Conservation (phyloP, 164 flowering plant species). For the Umbilicus rupestris region DNA sequence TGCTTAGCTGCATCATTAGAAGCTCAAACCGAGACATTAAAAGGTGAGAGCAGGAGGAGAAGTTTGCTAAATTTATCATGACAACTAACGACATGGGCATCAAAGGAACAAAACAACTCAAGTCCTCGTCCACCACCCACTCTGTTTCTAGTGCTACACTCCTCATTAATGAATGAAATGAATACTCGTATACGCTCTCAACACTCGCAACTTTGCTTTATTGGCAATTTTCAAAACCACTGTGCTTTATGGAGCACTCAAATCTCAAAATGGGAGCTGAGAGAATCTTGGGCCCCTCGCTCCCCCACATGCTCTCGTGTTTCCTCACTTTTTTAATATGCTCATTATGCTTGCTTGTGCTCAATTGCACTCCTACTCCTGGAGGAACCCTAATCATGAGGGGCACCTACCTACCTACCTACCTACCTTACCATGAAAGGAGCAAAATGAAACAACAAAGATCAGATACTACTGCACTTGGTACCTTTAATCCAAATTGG, state of each 20-base stretch:
- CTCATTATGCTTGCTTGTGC: too few species aligned
- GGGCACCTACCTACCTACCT: too few species aligned
- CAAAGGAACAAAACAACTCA: too few species aligned
- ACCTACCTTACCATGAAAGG: too few species aligned
- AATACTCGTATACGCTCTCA: neutral
- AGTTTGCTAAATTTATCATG: too few species aligned
- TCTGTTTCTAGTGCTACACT: neutral
- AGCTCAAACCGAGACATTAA: too few species aligned
- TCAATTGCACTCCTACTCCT: too few species aligned
- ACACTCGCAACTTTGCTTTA: neutral
- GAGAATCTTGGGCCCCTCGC: neutral
- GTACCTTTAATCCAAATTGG: conserved; percentile 15
- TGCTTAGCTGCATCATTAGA: too few species aligned
- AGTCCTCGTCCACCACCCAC: neutral
- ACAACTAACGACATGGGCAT: too few species aligned
- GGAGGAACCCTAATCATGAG: too few species aligned
- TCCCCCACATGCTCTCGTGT: neutral
- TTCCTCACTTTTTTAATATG: neutral
- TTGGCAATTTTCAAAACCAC: neutral
- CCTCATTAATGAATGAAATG: neutral
- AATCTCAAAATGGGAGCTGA: neutral
- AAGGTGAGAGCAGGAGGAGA: too few species aligned
- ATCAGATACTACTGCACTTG: too few species aligned
- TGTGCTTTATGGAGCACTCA: neutral
- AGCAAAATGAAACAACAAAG: neutral